Base-by-base conservation (phyloP, 305 asterid genomes). In the Solanum hybrid region DNA sequence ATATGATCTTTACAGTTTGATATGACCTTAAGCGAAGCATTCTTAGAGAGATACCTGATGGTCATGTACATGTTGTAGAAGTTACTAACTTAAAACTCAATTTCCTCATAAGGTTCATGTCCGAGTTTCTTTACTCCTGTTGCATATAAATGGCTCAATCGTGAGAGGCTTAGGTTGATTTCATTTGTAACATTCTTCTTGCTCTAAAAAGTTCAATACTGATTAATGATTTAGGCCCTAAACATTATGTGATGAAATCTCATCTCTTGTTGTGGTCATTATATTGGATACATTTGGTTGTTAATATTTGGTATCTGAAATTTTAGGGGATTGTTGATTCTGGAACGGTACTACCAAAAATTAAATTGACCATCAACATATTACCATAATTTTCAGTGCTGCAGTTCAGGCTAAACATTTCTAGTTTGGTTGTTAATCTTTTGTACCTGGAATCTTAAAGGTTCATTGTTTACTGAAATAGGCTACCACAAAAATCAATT, bases 401-500 rank as follows among this genome's bases (percentile, higher is more conserved):
- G 97, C 96, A 93, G 93, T 91, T 91, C 91, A 92, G 92, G 91
- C 31, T 84, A 51, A 45, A 29, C 39, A 51, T 84, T 84, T 22
- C 76, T 31, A 11, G 39, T 84, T 84, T 84, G 76, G 76, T 20
- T 51, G 76, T 84, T 84, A 29, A 84, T 51, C 41, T 84, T 82
- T 14, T 82, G 24, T 82, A 34, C 77, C 81, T 89, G 75, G 27
- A 88, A 77, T 45, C 88, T 39, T 78, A 26, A 78, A 78, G 70
- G 73, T 36, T 29, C 34, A 39, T 79, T 84, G 87, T 89, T 91
- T 85, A 88, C 85, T 94, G 91, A 27, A 89, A 91, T 93, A 97
- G 99, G 98, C 99, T 86, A 96, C 98, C 73, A 96, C 99, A 61
- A 97, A 97, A 91, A 96, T 97, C 93, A 97, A 97, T 91, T 87